Evolutionary conservation across 257 asterid genomes (phyloP), one percentile per base, ranked within the genome.

Genomic region (Solanum rostratum): DNA sequence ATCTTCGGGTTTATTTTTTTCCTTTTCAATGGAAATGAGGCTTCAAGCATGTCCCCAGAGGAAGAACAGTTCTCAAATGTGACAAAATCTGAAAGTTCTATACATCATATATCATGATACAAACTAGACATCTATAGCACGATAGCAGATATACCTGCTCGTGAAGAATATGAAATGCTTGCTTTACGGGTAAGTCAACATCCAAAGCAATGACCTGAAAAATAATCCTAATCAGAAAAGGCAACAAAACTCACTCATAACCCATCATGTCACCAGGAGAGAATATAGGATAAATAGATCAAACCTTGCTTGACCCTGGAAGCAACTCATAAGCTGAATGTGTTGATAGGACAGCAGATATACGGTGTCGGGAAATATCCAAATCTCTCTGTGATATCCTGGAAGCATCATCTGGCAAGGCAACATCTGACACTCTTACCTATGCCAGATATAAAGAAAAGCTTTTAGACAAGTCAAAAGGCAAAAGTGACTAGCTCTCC

Each of bases 291-390:
- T 82, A 84, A 80, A 82, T 68, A 74, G 84, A 86, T 65, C 87
- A 63, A 27, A 93, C 99, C 97, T 97, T 97, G 86, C 98, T 98
- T 85, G 99, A 95, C 86, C 89, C 97, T 24, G 99, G 99, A 85
- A 97, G 94, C 90, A 95, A 90, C 91, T 95, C 98, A 85, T 94
- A 94, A 79, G 97, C 96, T 88, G 90, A 89, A 88, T 95, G 98
- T 7, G 96, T 85, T 19, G 97, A 93, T 89, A 97, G 49, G 88
- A 89, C 95, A 29, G 90, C 91, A 80, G 94, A 90, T 79, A 95
- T 90, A 52, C 93, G 98, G 50, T 91, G 93, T 73, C 96, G 93
- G 16, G 97, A 93, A 46, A 91, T 86, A 89, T 90, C 94, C 81
- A 97, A 84, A 86, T 97, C 98, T 29, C 96, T 88, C 84, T 93